phyloP scores from a whole-genome alignment of 2,329 filamentous ascomycete genomes.

The Sarocladium oryzae region DNA sequence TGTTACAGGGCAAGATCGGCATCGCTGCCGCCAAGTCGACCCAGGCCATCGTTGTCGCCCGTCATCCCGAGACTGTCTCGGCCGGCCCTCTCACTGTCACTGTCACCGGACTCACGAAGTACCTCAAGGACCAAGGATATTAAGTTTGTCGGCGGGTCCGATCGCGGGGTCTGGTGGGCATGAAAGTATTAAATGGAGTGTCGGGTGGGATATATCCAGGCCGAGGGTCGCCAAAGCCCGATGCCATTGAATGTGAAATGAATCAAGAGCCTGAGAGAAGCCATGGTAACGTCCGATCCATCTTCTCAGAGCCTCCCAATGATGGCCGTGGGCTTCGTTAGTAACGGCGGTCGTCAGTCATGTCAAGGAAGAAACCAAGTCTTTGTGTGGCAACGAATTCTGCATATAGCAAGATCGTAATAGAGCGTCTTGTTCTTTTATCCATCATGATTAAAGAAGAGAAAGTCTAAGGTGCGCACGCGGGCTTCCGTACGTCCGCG shows the following conservation, averaged over 20 bases:
- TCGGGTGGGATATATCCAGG: slow-evolving; percentile 9
- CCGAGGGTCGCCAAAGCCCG: background rate
- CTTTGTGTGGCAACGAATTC: slow-evolving; percentile 6
- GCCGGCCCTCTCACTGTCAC: slow-evolving; percentile 71
- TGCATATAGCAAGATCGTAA: slow-evolving; percentile 8
- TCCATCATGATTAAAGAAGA: background rate
- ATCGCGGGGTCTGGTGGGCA: too few relatives aligned
- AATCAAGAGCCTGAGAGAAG: background rate
- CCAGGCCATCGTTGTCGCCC: slow-evolving; percentile 81
- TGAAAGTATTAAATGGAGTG: too few relatives aligned
- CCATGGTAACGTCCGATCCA: slow-evolving; percentile 2
- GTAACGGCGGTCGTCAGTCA: background rate
- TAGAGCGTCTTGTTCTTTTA: slow-evolving; percentile 7
- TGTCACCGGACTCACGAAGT: slow-evolving; percentile 79
- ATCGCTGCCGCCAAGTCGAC: slow-evolving; percentile 79
- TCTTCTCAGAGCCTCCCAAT: background rate
- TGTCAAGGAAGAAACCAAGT: background rate
- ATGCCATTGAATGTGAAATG: background rate
- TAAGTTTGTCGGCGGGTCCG: slow-evolving; percentile 37
- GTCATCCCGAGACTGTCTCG: slow-evolving; percentile 70
- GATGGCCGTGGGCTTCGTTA: background rate
- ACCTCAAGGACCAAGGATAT: slow-evolving; percentile 74
- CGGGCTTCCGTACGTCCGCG: background rate
- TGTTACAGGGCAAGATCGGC: slow-evolving; percentile 63
- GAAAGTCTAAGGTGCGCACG: background rate